phyloP scores from a whole-genome alignment of 257 asterid species.

The Solanum sejunctum region DNA sequence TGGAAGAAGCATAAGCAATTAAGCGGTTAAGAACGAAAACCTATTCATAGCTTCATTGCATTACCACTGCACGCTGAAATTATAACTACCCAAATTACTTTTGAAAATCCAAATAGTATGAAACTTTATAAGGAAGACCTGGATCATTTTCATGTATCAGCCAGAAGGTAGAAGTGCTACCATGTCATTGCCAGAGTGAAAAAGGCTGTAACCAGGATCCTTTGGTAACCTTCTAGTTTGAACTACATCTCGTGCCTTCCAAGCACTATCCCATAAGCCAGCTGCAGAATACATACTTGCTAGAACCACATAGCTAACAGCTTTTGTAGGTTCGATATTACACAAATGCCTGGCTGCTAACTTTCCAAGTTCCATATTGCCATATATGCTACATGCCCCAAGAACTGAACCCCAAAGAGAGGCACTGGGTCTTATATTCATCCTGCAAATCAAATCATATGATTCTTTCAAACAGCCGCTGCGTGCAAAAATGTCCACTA shows the following conservation, averaged over 20 bases:
- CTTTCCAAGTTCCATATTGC: conserved; percentile 19
- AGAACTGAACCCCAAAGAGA: conserved; percentile 33
- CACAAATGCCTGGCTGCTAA: conserved; percentile 18
- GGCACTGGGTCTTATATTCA: conserved; percentile 5
- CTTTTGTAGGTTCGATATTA: conserved; percentile 16
- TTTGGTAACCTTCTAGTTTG: conserved; percentile 6
- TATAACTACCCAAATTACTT: neutral
- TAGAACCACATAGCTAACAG: conserved; percentile 24
- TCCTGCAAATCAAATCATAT: conserved; percentile 14
- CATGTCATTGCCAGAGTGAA: neutral
- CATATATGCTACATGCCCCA: conserved; percentile 31
- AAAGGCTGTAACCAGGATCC: conserved; percentile 23
- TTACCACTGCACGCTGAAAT: neutral
- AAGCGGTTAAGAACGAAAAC: neutral
- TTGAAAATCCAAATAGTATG: neutral
- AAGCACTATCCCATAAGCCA: conserved; percentile 27
- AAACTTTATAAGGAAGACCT: neutral
- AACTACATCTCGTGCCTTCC: conserved; percentile 19
- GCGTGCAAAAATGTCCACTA: conserved; percentile 43
- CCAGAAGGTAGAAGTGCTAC: neutral
- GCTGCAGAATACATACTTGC: conserved; percentile 34
- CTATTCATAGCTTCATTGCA: neutral
- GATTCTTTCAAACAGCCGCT: conserved; percentile 31
- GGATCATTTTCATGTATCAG: neutral
- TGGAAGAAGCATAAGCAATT: neutral